phyloP scores from a whole-genome alignment of 768 basidiomycete genomes.

The Pleurotus salmoneostramineus region DNA sequence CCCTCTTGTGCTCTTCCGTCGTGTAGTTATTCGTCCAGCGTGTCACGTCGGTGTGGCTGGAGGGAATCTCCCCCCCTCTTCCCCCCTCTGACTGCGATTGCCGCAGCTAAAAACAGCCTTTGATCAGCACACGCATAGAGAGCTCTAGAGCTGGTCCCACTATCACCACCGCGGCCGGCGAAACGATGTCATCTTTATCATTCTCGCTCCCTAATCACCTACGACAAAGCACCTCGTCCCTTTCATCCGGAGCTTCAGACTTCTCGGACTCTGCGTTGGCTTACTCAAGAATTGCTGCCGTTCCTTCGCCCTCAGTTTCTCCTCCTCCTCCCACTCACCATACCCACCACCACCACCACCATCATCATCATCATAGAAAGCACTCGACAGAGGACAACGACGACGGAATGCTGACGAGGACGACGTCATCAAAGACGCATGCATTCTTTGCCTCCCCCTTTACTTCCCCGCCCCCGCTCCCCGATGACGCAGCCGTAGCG shows the following conservation, averaged over 20 bases:
- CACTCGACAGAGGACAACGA: not conserved
- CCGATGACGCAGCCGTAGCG: not conserved
- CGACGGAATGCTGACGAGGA: not conserved
- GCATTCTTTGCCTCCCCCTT: slow-evolving; percentile 46
- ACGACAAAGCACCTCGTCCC: slow-evolving; percentile 16
- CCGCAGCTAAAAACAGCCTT: no score
- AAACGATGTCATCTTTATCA: no score
- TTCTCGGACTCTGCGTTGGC: slow-evolving; percentile 29
- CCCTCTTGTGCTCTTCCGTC: no score
- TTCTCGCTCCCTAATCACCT: no score
- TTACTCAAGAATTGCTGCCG: slow-evolving; percentile 18
- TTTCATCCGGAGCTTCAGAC: slow-evolving; percentile 32
- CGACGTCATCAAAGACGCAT: slow-evolving; percentile 35
- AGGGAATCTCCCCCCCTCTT: no score
- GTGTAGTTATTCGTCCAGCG: no score
- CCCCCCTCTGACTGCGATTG: no score
- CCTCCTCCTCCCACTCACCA: not conserved
- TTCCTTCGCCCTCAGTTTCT: slow-evolving; percentile 22
- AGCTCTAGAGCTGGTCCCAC: no score
- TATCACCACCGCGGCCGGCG: no score
- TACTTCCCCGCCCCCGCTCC: slow-evolving; percentile 19
- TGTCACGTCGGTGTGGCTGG: no score
- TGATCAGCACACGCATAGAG: no score
- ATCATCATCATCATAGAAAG: not conserved
- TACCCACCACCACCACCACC: not conserved